Conservation (phyloP, 2,329 filamentous ascomycete species). For the Pseudomassariella vexata region DNA sequence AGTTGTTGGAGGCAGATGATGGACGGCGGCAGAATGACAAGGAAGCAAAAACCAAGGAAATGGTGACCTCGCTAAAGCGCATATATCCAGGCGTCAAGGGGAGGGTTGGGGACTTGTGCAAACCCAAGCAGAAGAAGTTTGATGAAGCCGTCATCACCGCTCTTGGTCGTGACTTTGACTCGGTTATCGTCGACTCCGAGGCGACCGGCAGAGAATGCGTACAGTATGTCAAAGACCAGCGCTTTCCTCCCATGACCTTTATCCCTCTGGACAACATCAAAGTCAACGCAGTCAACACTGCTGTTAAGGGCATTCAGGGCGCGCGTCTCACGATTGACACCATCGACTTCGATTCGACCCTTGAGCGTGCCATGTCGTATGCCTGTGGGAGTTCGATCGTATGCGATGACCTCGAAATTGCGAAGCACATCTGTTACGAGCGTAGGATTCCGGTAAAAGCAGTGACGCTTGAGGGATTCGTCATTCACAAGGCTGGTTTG, state of each 20-base stretch:
- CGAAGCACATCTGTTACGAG: constrained; percentile 84
- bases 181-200: constrained; percentile 90
- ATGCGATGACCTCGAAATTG: constrained; percentile 80
- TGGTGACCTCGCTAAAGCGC: constrained; percentile 78
- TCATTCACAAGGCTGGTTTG: constrained; percentile 92
- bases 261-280: constrained; percentile 97
- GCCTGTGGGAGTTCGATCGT: constrained; percentile 94
- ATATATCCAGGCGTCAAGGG: constrained; percentile 90
- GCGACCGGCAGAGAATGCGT: constrained; percentile 93
- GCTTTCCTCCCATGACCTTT: constrained; percentile 83
- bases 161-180: constrained; percentile 87
- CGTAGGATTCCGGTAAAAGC: constrained; percentile 85
- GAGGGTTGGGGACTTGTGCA: constrained; percentile 84
- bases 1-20: constrained; percentile 80
- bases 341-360: constrained; percentile 82
- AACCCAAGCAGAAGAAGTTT: constrained; percentile 95
- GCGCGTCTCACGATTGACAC: constrained; percentile 91
- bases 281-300: constrained; percentile 83
- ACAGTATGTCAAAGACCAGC: constrained; percentile 86
- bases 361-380: constrained; percentile 90
- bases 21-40: constrained; percentile 80
- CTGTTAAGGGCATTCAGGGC: constrained; percentile 81
- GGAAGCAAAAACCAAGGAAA: constrained; percentile 74
- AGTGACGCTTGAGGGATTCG: constrained; percentile 88
- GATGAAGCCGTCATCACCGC: constrained; percentile 90